These are phyloP conservation scores for Ceratocystis papillata DNA, from an alignment of 2,329 filamentous ascomycete genomes.

Conservation along the genomic window DNA sequence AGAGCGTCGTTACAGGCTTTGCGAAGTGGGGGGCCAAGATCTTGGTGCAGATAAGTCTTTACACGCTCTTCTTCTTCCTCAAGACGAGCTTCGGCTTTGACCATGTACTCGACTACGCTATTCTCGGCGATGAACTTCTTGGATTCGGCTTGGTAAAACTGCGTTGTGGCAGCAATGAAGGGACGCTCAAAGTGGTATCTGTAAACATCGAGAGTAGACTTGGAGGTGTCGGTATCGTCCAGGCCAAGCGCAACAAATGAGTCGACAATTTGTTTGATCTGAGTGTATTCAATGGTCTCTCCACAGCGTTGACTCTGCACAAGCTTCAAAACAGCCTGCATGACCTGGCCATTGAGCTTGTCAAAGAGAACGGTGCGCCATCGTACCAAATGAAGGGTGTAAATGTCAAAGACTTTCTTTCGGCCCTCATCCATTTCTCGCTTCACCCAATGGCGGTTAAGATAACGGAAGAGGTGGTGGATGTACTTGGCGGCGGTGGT, in stretches of 20 bases:
- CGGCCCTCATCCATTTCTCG: constrained; percentile 97
- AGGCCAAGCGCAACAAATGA: constrained; percentile 92
- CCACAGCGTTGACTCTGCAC: constrained; percentile 96
- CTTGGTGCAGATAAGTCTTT: constrained; percentile 76
- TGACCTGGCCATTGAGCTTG: constrained; percentile 74
- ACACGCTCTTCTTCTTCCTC: constrained; percentile 93
- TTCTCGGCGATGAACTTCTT: constrained; percentile 93
- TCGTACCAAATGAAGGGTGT: constrained; percentile 88
- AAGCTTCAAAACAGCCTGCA: constrained; percentile 86
- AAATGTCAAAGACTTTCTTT: constrained; percentile 96
- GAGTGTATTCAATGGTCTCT: constrained; percentile 91
- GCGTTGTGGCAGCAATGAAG: constrained; percentile 72
- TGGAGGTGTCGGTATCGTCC: constrained; percentile 84
- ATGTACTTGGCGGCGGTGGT: constrained; percentile 94
- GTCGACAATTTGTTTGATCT: constrained; percentile 95
- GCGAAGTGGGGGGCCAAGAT: constrained; percentile 76
- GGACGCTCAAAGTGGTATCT: constrained; percentile 84
- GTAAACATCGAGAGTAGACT: constrained; percentile 93
- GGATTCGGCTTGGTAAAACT: constrained; percentile 86
- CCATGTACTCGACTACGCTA: constrained; percentile 98
- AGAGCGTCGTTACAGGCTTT: constrained; percentile 80
- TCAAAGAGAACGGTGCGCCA: constrained; percentile 90
- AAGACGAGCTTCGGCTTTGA: constrained; percentile 85
- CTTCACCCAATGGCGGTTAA: constrained; percentile 98
- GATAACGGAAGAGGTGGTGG: constrained; percentile 89